Base-by-base conservation (phyloP, 495 filamentous ascomycete genomes). In the Ramalina intermedia region DNA sequence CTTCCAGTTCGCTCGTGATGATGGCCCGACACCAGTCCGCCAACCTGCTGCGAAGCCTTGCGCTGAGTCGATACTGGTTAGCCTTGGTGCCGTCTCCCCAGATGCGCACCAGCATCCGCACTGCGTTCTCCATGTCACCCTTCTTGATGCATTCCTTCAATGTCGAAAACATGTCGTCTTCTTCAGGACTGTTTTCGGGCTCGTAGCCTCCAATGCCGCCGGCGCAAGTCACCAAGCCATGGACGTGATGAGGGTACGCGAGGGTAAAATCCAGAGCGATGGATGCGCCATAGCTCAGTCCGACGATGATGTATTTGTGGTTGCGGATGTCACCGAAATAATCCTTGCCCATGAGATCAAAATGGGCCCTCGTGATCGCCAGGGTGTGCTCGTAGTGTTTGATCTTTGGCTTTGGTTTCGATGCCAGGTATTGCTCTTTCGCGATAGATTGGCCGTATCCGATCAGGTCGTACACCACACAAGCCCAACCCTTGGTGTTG, bases 311-410 rank as follows among this genome's bases (percentile, higher is more conserved):
- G 33, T 27, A 29, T 17, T 38, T 50, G 1, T 20, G 29, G 29
- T 23, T 50, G 29, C 29, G 29, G 29, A 33, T 33, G 29, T 33
- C 29, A 13, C 29, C 29, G 12, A 33, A 33, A 33, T 33, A 33
- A 2, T 5, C 40, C 29, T 37, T 13, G 29, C n/a, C 20, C 8
- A 16, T 27, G 35, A 16, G 44, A 44, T 35, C 27, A 24, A 27
- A 21, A 16, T 33, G 38, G 18, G 20, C 33, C 41, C 44, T 21
- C 14, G 37, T 41, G 12, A 50, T 36, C 13, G n/a, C 23, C 39
- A 29, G 12, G 21, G 48, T 43, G 35, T 50, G 41, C 33, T 50
- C 48, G 35, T 50, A 42, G 33, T 50, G 29, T 36, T 43, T 44
- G 5, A 44, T 36, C 37, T 27, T 35, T 24, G 48, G 29, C 12